Conservation (phyloP, 306 rosid species). For the Crotalaria pallida region DNA sequence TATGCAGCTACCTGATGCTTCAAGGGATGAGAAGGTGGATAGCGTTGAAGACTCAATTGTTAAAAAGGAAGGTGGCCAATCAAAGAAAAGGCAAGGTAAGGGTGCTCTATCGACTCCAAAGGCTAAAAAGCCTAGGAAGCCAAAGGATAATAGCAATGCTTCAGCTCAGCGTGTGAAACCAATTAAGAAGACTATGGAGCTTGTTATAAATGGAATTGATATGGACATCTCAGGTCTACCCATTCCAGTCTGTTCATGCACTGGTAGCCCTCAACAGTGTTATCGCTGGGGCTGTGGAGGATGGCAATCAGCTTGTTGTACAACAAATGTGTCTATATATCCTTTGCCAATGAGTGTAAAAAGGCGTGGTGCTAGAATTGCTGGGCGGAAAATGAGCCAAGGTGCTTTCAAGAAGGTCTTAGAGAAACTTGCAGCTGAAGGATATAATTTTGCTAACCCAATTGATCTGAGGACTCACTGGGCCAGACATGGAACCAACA, state of each 20-base stretch:
- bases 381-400: conserved; percentile 95
- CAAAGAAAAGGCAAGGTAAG: conserved; percentile 57
- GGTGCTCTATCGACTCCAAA: conserved; percentile 52
- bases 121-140: conserved; percentile 73
- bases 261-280: conserved; percentile 84
- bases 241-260: conserved; percentile 86
- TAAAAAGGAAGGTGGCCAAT: conserved; percentile 50
- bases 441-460: conserved; percentile 71
- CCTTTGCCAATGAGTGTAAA: conserved; percentile 96
- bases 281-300: conserved; percentile 98
- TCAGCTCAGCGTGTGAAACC: conserved; percentile 61
- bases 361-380: conserved; percentile 93
- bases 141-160: conserved; percentile 47
- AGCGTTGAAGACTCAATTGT: conserved; percentile 52
- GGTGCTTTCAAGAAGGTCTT: conserved; percentile 96
- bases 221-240: conserved; percentile 94
- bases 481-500: conserved; percentile 98
- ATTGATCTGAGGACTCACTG: conserved; percentile 84
- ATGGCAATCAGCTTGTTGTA: conserved; percentile 98
- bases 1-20: conserved; percentile 41
- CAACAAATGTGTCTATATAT: conserved; percentile 76
- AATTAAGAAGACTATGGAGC: conserved; percentile 63
- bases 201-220: conserved; percentile 77
- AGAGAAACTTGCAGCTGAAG: conserved; percentile 91
- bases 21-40: conserved; percentile 60